Percentiles rank a stretch among this genome's conserved stretches.
phyloP scores from a whole-genome alignment of 768 basidiomycete genomes.

The Podaxis carcinomalis region DNA sequence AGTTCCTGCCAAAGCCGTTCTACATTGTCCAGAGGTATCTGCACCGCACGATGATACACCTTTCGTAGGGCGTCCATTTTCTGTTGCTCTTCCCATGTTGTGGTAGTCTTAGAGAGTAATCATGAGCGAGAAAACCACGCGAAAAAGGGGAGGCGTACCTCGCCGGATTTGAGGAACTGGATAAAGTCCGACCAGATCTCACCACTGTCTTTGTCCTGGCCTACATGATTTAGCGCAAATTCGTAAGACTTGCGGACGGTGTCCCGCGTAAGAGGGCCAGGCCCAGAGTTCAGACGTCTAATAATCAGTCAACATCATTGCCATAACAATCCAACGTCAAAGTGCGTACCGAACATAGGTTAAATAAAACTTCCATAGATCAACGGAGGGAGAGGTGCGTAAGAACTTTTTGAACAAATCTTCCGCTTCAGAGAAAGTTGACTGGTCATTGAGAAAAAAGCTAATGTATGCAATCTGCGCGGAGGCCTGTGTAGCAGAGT shows the following conservation, averaged over 20 bases:
- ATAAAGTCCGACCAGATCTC: slow-evolving; percentile 96
- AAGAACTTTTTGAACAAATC: slow-evolving; percentile 87
- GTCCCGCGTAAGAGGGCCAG: slow-evolving; percentile 56
- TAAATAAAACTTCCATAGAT: slow-evolving; percentile 91
- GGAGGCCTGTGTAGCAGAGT: slow-evolving; percentile 50
- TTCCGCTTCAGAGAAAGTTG: slow-evolving; percentile 74
- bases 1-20: slow-evolving; percentile 92
- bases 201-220: slow-evolving; percentile 88
- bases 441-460: slow-evolving; percentile 62
- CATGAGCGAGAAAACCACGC: not conserved
- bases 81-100: slow-evolving; percentile 94
- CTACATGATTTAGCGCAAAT: slow-evolving; percentile 84
- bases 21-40: slow-evolving; percentile 91
- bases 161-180: slow-evolving; percentile 76
- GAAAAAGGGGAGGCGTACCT: slow-evolving; percentile 41
- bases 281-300: slow-evolving; percentile 63
- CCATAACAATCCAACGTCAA: slow-evolving; percentile 16
- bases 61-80: slow-evolving; percentile 92
- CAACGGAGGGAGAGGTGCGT: slow-evolving; percentile 80
- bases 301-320: slow-evolving; percentile 9
- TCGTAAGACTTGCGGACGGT: slow-evolving; percentile 88
- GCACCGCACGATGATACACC: slow-evolving; percentile 90
- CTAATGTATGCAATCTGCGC: slow-evolving; percentile 84
- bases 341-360: slow-evolving; percentile 80
- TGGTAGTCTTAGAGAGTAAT: slow-evolving; percentile 41